Conservation (phyloP, 176 grass and related monocot genomes). For the Triticum turgidum region DNA sequence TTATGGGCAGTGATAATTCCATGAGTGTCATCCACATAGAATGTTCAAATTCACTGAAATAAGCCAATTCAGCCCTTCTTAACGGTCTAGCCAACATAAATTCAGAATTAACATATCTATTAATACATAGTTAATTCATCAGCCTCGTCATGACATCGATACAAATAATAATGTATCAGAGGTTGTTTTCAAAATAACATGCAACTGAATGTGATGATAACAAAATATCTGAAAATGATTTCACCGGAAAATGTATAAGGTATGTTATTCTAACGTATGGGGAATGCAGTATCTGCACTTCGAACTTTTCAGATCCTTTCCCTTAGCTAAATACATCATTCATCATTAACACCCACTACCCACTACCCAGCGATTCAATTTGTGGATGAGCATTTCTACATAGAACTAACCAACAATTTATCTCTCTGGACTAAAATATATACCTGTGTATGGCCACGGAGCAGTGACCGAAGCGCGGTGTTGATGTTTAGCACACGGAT, state of each 20-base stretch:
- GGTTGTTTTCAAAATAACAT: background rate
- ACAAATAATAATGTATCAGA: slow-evolving; percentile 13
- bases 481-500: slow-evolving; percentile 97
- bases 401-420: background rate
- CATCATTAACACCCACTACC: background rate
- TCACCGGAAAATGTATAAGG: background rate
- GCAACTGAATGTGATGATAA: background rate
- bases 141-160: background rate
- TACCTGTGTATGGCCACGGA: slow-evolving; percentile 95
- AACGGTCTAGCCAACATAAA: background rate
- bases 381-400: slow-evolving; percentile 1
- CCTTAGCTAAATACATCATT: background rate
- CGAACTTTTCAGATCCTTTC: background rate
- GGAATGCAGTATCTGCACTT: background rate
- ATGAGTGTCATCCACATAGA: background rate
- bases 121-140: slow-evolving; percentile 2
- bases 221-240: background rate
- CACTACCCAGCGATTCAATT: background rate
- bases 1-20: background rate
- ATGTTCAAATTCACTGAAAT: background rate
- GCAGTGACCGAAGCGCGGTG: slow-evolving; percentile 90
- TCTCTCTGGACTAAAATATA: background rate
- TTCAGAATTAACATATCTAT: background rate
- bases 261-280: background rate
- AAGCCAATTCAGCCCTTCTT: background rate